A percentile compares a stretch with the other conserved stretches of the same genome.
These are phyloP conservation scores for Fusarium drepaniforme DNA, from an alignment of 2,329 filamentous ascomycete genomes.

Conservation along the genomic window DNA sequence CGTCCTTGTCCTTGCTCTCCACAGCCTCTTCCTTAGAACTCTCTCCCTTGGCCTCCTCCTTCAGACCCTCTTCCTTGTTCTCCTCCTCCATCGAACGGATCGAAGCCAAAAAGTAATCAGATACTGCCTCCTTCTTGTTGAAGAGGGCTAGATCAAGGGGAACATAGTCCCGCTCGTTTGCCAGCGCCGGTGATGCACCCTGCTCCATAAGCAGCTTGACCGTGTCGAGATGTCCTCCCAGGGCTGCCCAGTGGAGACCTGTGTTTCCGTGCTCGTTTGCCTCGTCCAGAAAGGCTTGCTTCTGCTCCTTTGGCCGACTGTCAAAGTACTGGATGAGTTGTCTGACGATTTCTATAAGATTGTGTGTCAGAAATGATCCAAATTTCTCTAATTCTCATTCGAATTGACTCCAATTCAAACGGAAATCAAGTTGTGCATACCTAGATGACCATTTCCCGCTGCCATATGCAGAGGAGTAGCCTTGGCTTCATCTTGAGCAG, in stretches of 20 bases:
- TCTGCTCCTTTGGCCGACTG: slow-evolving; percentile 54
- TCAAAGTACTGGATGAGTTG: slow-evolving; percentile 58
- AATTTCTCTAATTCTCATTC: background rate
- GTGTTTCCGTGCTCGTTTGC: slow-evolving; percentile 90
- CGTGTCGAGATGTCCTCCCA: slow-evolving; percentile 86
- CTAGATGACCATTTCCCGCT: slow-evolving; percentile 87
- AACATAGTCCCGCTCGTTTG: slow-evolving; percentile 88
- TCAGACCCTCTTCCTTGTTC: slow-evolving; percentile 59
- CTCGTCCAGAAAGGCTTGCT: slow-evolving; percentile 71
- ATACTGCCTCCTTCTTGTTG: slow-evolving; percentile 74
- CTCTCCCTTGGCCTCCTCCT: slow-evolving; percentile 51
- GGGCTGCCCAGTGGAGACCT: slow-evolving; percentile 90
- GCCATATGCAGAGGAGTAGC: slow-evolving; percentile 93
- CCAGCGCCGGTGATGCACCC: slow-evolving; percentile 81
- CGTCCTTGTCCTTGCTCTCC: slow-evolving; percentile 47
- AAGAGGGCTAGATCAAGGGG: slow-evolving; percentile 80
- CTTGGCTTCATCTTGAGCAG: slow-evolving; percentile 79
- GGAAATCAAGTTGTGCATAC: slow-evolving; percentile 58
- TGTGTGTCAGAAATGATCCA: slow-evolving; percentile 8
- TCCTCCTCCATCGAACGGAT: slow-evolving; percentile 61
- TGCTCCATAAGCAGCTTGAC: slow-evolving; percentile 82
- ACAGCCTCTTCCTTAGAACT: slow-evolving; percentile 55
- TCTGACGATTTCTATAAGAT: slow-evolving; percentile 57
- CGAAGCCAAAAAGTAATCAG: slow-evolving; percentile 69
- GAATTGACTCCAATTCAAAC: background rate